phyloP scores from a whole-genome alignment of 768 basidiomycete species.

The Rhizopogon salebrosus region DNA sequence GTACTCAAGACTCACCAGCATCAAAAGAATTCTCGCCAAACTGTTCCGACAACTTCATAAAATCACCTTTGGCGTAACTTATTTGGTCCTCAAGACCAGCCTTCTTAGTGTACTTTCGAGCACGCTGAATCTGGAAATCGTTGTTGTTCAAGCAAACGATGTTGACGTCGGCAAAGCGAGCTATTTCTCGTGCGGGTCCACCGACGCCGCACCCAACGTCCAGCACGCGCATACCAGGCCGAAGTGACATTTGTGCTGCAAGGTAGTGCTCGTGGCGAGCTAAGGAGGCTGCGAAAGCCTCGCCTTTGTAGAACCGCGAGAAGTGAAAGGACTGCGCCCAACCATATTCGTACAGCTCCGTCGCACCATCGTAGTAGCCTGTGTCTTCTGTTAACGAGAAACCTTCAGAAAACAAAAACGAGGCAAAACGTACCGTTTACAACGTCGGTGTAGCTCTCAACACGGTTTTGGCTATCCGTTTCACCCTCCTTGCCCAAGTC shows the following conservation, averaged over 20 bases:
- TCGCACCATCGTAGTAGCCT: constrained; percentile 95
- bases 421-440: constrained; percentile 64
- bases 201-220: constrained; percentile 96
- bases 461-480: constrained; percentile 63
- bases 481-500: constrained; percentile 66
- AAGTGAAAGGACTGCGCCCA: constrained; percentile 90
- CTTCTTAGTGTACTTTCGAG: constrained; percentile 69
- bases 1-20: constrained; percentile 54
- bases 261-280: constrained; percentile 98
- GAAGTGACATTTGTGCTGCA: constrained; percentile 71
- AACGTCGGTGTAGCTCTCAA: constrained; percentile 85
- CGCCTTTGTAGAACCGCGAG: constrained; percentile 89
- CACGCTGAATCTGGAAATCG: constrained; percentile 82
- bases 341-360: constrained; percentile 87
- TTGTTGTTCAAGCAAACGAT: constrained; percentile 91
- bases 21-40: constrained; percentile 90
- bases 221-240: constrained; percentile 86
- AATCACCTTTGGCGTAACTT: constrained; percentile 83
- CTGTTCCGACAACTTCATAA: constrained; percentile 85
- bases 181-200: constrained; percentile 89
- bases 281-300: constrained; percentile 54
- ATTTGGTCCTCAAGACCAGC: constrained; percentile 70
- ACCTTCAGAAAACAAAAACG: neutral
- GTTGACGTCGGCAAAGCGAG: constrained; percentile 75
- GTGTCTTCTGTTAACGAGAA: neutral